Evolutionary conservation across 768 basidiomycete genomes (phyloP).

Genomic region (Suillus brevipes): DNA sequence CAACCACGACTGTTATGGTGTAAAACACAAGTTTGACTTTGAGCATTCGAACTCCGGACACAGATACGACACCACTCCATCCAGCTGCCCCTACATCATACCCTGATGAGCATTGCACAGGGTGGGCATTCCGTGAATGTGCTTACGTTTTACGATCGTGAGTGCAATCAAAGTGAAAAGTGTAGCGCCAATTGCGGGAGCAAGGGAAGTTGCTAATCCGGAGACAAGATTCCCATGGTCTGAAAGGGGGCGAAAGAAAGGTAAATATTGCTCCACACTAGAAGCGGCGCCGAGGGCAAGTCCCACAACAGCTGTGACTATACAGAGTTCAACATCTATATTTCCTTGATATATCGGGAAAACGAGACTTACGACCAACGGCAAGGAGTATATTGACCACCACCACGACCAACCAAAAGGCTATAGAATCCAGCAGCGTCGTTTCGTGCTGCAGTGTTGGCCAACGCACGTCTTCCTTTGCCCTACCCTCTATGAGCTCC

Average conservation of each 20-base stretch:
- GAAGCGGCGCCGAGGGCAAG: constrained; percentile 69
- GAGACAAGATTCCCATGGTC: constrained; percentile 50
- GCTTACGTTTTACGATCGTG: constrained; percentile 56
- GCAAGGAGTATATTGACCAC: constrained; percentile 53
- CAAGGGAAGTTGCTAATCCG: constrained; percentile 67
- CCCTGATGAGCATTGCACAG: background rate
- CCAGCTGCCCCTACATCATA: constrained; percentile 47
- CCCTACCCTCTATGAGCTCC: constrained; percentile 72
- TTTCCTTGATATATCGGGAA: background rate
- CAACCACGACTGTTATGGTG: constrained; percentile 51
- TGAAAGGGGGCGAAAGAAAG: constrained; percentile 59
- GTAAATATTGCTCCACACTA: constrained; percentile 68
- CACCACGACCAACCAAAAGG: constrained; percentile 59
- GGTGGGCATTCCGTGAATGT: background rate
- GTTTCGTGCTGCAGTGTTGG: constrained; percentile 67
- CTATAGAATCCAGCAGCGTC: constrained; percentile 42
- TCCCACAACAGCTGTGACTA: constrained; percentile 72
- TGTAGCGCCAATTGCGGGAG: constrained; percentile 61
- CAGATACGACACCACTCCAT: constrained; percentile 58
- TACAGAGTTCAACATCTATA: constrained; percentile 10
- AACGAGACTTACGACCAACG: constrained; percentile 53
- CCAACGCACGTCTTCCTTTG: constrained; percentile 85
- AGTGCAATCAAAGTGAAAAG: constrained; percentile 60
- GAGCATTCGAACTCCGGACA: constrained; percentile 60
- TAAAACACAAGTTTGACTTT: constrained; percentile 64